Conservation (phyloP, 805 yeast species). For the Myxozyma sirexii region DNA sequence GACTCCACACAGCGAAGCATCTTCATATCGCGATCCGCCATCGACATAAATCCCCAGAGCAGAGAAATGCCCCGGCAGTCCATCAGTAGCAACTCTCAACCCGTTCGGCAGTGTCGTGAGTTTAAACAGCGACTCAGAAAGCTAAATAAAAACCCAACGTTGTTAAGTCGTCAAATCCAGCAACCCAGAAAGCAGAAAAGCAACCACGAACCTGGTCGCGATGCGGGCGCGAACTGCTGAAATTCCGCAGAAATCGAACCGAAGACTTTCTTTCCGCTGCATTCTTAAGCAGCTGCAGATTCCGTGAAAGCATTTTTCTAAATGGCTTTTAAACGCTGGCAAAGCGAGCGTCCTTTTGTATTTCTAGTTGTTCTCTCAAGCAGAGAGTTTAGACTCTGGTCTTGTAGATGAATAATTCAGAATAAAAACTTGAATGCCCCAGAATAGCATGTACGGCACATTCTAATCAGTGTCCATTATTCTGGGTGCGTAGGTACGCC, state of each 20-base stretch:
- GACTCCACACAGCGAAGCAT: slow-evolving; percentile 61
- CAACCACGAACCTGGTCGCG: neutral
- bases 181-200: too few relatives aligned
- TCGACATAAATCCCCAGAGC: slow-evolving; percentile 87
- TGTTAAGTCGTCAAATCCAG: neutral
- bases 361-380: too few relatives aligned
- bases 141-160: neutral
- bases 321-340: too few relatives aligned
- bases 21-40: slow-evolving; percentile 89
- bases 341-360: too few relatives aligned
- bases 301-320: neutral
- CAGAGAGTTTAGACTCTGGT: too few relatives aligned
- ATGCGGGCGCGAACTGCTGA: slow-evolving; percentile 3
- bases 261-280: neutral
- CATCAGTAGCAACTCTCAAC: slow-evolving; percentile 77
- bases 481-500: too few relatives aligned
- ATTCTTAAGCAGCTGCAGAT: neutral
- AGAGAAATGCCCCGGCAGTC: slow-evolving; percentile 85
- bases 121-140: slow-evolving; percentile 22
- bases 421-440: neutral
- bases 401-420: too few relatives aligned
- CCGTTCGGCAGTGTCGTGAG: slow-evolving; percentile 68
- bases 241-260: neutral
- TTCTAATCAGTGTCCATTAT: too few relatives aligned
- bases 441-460: neutral